These are phyloP conservation scores for Peribolospora kevripleyi DNA, from an alignment of 768 basidiomycete genomes.

Conservation along the genomic window DNA sequence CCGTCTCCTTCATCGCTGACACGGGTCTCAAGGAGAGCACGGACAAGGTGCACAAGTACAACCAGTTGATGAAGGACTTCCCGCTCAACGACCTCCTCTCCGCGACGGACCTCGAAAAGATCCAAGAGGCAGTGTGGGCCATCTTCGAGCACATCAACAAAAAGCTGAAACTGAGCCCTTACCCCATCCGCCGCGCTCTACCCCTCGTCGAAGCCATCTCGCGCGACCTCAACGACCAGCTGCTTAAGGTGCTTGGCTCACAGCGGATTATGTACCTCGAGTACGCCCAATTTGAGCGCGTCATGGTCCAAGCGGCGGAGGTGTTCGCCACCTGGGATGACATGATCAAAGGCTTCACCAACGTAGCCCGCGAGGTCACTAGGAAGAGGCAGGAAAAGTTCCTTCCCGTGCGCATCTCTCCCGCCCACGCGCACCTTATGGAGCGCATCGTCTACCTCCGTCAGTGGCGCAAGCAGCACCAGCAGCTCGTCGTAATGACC, in stretches of 20 bases:
- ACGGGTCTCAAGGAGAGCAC: constrained; percentile 87
- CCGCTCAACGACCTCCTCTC: constrained; percentile 89
- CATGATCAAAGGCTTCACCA: constrained; percentile 66
- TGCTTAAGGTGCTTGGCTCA: constrained; percentile 67
- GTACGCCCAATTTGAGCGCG: constrained; percentile 76
- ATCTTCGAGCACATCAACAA: constrained; percentile 89
- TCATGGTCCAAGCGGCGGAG: constrained; percentile 45
- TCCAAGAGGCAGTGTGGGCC: constrained; percentile 60
- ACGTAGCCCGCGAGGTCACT: constrained; percentile 76
- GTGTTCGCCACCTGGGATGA: constrained; percentile 74
- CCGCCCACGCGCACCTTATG: constrained; percentile 75
- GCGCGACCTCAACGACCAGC: constrained; percentile 84
- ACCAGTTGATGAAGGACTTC: constrained; percentile 96
- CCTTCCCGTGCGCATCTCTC: constrained; percentile 81
- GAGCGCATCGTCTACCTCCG: constrained; percentile 64
- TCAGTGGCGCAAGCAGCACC: constrained; percentile 89
- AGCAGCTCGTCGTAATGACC: constrained; percentile 92
- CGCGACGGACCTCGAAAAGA: constrained; percentile 84
- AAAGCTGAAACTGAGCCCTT: constrained; percentile 71
- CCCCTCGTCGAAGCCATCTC: constrained; percentile 97
- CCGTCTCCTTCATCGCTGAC: constrained; percentile 91
- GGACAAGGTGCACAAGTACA: constrained; percentile 88
- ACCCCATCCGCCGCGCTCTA: constrained; percentile 82
- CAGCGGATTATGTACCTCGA: constrained; percentile 82
- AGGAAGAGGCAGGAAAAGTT: constrained; percentile 73